These are phyloP conservation scores for Cryphonectria parasitica DNA, from an alignment of 2,329 filamentous ascomycete genomes.

Conservation along the genomic window DNA sequence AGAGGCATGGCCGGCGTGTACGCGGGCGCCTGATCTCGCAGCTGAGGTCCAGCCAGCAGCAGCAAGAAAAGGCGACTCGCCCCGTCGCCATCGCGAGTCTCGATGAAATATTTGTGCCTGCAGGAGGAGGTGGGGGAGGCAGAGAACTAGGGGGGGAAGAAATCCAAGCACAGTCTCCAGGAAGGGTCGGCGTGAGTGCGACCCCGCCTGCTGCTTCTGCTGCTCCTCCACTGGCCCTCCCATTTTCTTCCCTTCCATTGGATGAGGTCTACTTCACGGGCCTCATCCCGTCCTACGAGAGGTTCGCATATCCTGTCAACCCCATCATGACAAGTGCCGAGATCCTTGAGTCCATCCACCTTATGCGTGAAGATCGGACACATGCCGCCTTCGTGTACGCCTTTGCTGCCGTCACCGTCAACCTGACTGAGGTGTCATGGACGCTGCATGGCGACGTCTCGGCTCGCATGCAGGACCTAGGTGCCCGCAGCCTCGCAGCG, in stretches of 20 bases:
- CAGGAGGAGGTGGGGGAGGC: neutral
- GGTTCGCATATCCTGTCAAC: conserved; percentile 50
- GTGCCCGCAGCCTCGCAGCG: neutral
- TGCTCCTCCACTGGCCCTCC: neutral
- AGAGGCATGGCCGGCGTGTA: conserved; percentile 31
- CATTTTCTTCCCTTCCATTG: conserved; percentile 10
- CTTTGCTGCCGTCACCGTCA: conserved; percentile 50
- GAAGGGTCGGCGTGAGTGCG: neutral
- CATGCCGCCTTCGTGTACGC: conserved; percentile 48
- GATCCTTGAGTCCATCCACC: conserved; percentile 38
- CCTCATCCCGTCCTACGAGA: conserved; percentile 49
- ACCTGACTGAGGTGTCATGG: conserved; percentile 38
- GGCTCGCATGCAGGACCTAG: neutral
- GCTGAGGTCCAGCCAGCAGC: neutral
- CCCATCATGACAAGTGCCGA: conserved; percentile 49
- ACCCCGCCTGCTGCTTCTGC: neutral
- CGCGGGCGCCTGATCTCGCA: neutral
- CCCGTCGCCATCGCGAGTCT: neutral
- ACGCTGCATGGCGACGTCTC: neutral
- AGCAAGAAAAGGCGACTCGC: neutral
- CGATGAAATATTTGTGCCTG: neutral
- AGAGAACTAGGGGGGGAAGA: too few relatives aligned
- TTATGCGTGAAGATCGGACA: conserved; percentile 44
- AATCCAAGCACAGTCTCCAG: neutral
- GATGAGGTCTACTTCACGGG: conserved; percentile 42